phyloP scores from a whole-genome alignment of 176 grass and related monocot species.

The Hordeum marinum region DNA sequence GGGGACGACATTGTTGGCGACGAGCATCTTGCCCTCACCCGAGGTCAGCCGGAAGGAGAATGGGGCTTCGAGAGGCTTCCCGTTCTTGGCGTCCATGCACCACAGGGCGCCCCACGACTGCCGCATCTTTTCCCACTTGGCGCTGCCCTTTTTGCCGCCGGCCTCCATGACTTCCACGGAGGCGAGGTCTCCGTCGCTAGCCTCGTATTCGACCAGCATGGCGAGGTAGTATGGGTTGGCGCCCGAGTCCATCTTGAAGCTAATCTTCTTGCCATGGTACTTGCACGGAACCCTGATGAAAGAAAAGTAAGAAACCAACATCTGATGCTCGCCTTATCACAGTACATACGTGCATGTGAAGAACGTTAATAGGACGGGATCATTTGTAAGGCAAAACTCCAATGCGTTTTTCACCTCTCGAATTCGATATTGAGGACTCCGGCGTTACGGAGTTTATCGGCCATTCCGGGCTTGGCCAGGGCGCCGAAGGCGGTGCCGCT shows the following conservation, averaged over 20 bases:
- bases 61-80: slow-evolving; percentile 33
- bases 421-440: slow-evolving; percentile 61
- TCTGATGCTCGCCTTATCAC: neutral
- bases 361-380: too few relatives aligned
- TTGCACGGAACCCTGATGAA: slow-evolving; percentile 27
- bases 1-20: slow-evolving; percentile 55
- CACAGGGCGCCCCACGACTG: slow-evolving; percentile 70
- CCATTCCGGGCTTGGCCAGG: slow-evolving; percentile 44
- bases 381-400: neutral
- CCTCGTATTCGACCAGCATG: slow-evolving; percentile 47
- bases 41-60: slow-evolving; percentile 66
- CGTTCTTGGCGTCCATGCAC: slow-evolving; percentile 43
- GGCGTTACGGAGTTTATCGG: slow-evolving; percentile 47
- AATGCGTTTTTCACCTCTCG: slow-evolving; percentile 26
- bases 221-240: slow-evolving; percentile 63
- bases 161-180: slow-evolving; percentile 46
- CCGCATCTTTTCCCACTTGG: slow-evolving; percentile 46
- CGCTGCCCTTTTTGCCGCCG: neutral
- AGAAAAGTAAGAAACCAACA: neutral
- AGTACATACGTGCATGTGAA: too few relatives aligned
- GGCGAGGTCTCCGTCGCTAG: slow-evolving; percentile 50
- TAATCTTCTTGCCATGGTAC: slow-evolving; percentile 17
- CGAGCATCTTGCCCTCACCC: slow-evolving; percentile 34
- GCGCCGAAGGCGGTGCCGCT: slow-evolving; percentile 77
- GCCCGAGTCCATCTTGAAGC: slow-evolving; percentile 51